Percentiles rank a stretch among this genome's conserved stretches.
These are phyloP conservation scores for Penicillium sp. DNA, from an alignment of 2,329 filamentous ascomycete genomes.

Conservation along the genomic window DNA sequence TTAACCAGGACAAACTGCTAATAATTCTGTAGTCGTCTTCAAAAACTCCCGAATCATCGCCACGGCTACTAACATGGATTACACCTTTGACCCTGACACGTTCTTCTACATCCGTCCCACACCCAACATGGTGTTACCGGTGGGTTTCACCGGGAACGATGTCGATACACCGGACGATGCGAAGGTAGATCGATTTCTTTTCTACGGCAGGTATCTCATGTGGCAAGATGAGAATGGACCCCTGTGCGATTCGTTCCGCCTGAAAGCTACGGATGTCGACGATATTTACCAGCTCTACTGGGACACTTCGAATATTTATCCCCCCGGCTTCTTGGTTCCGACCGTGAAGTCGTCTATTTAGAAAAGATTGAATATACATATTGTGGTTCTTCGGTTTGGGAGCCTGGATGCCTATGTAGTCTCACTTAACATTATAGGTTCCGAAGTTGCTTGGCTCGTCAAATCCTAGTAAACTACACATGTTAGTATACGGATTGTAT, in stretches of 20 bases:
- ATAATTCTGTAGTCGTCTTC: conserved; percentile 10
- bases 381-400: neutral
- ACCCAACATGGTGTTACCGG: conserved; percentile 9
- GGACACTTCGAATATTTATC: conserved; percentile 20
- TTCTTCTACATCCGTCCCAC: conserved; percentile 19
- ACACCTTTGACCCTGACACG: conserved; percentile 14
- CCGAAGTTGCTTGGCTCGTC: neutral
- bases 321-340: conserved; percentile 10
- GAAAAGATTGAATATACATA: neutral
- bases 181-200: conserved; percentile 8
- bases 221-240: conserved; percentile 13
- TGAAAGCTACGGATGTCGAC: conserved; percentile 16
- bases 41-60: conserved; percentile 8
- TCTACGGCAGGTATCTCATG: conserved; percentile 20
- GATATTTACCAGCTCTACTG: conserved; percentile 21
- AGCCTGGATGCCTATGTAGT: neutral
- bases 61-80: conserved; percentile 14
- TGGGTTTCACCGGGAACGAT: conserved; percentile 20
- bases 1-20: neutral
- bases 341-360: conserved; percentile 11
- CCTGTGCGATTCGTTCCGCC: conserved; percentile 17
- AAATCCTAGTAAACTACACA: neutral
- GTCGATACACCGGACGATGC: conserved; percentile 12
- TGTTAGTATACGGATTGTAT: neutral
- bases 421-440: neutral